Conservation (phyloP, 495 filamentous ascomycete genomes). For the Hypoxylon lienhwacheense region DNA sequence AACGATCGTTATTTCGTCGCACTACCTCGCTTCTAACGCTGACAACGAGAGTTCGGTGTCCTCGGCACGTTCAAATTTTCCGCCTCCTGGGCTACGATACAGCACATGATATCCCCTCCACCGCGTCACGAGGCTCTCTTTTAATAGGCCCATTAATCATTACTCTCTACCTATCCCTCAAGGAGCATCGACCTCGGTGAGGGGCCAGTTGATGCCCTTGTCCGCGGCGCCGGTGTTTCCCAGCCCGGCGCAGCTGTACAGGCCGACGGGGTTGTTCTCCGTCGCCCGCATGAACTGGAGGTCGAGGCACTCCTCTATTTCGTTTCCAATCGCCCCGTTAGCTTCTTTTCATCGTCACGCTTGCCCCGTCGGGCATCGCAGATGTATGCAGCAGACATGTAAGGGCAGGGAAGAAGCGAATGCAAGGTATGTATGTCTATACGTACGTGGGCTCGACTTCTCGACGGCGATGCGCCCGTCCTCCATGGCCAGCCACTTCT, state of each 20-base stretch:
- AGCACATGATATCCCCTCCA: no score
- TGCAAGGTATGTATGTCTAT: background rate
- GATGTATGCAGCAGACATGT: no score
- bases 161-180: no score
- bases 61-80: no score
- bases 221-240: conserved; percentile 53
- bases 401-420: no score
- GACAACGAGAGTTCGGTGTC: no score
- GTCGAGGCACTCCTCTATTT: conserved; percentile 54
- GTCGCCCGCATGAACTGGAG: conserved; percentile 56
- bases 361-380: no score
- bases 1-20: no score
- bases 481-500: conserved; percentile 52
- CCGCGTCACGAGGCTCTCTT: no score
- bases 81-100: no score
- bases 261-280: conserved; percentile 54
- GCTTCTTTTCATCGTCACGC: background rate
- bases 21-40: no score
- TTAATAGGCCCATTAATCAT: no score
- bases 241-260: conserved; percentile 54
- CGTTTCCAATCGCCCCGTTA: conserved; percentile 14
- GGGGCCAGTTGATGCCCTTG: conserved; percentile 59
- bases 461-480: conserved; percentile 55
- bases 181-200: conserved; percentile 42
- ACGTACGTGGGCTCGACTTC: conserved; percentile 47